phyloP scores from a whole-genome alignment of 1,139 yeast species.

The Kurtzmaniella quercitrusa region DNA sequence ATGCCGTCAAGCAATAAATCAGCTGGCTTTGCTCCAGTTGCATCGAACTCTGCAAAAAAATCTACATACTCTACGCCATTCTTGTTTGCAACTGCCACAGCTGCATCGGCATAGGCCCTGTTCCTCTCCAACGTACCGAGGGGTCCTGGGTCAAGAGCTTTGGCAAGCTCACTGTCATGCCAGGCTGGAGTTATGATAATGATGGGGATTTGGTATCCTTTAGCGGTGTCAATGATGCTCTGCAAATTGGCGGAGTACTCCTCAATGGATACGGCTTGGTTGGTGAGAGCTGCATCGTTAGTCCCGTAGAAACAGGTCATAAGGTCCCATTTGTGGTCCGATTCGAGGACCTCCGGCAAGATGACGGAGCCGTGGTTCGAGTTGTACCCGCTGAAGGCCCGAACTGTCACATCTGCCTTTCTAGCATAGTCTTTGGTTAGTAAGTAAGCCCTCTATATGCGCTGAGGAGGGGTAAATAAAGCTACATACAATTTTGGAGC shows the following conservation, averaged over 20 bases:
- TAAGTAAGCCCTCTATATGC: not conserved
- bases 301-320: conserved; percentile 70
- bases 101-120: conserved; percentile 46
- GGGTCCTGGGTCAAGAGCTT: conserved; percentile 13
- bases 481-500: not conserved
- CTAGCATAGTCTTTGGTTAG: conserved; percentile 34
- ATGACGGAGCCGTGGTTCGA: conserved; percentile 46
- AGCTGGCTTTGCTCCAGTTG: not conserved
- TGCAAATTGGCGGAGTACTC: conserved; percentile 45
- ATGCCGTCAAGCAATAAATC: conserved; percentile 51
- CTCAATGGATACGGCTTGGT: conserved; percentile 52
- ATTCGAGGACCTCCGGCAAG: conserved; percentile 42
- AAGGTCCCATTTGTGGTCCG: conserved; percentile 37
- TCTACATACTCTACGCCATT: conserved; percentile 49
- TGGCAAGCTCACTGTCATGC: conserved; percentile 33
- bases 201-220: conserved; percentile 37
- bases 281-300: conserved; percentile 56
- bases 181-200: conserved; percentile 64
- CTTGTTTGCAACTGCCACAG: conserved; percentile 40
- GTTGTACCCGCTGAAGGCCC: conserved; percentile 66
- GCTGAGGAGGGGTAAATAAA: not conserved
- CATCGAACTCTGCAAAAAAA: conserved; percentile 43
- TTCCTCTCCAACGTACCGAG: conserved; percentile 32
- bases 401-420: conserved; percentile 49
- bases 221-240: conserved; percentile 34